Conservation (phyloP, 2,329 filamentous ascomycete genomes). For the Talaromyces islandicus region DNA sequence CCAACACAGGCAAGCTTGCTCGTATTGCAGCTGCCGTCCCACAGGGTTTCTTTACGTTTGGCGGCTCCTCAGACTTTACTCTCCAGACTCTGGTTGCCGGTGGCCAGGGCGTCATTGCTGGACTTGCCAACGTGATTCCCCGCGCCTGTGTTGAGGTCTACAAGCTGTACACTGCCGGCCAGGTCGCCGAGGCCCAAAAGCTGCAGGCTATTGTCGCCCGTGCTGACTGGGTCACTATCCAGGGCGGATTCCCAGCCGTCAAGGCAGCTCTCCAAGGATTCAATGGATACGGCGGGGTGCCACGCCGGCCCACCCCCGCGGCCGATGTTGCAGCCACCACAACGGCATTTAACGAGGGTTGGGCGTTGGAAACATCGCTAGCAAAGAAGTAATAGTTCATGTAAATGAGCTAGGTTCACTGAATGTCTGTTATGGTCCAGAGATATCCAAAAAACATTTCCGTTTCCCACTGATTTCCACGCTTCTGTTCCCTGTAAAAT, state of each 20-base stretch:
- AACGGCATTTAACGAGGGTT: constrained; percentile 31
- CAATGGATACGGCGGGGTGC: constrained; percentile 74
- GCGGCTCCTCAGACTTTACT: constrained; percentile 83
- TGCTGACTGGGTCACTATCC: constrained; percentile 78
- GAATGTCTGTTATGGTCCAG: neutral
- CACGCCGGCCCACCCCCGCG: constrained; percentile 58
- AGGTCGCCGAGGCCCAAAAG: constrained; percentile 66
- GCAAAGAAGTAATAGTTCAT: constrained; percentile 1
- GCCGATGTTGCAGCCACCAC: constrained; percentile 33
- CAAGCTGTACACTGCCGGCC: constrained; percentile 67
- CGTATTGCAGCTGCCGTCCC: constrained; percentile 50
- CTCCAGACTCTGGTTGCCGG: constrained; percentile 73
- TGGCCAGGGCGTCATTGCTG: constrained; percentile 78
- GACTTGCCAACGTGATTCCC: constrained; percentile 78
- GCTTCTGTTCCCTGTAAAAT: neutral
- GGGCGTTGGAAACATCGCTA: constrained; percentile 31
- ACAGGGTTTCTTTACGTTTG: constrained; percentile 70
- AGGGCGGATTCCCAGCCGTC: constrained; percentile 77
- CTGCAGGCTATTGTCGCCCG: constrained; percentile 72
- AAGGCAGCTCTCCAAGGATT: constrained; percentile 76
- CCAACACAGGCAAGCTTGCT: constrained; percentile 67
- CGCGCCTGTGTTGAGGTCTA: constrained; percentile 74
- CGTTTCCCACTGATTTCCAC: neutral
- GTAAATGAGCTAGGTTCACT: neutral
- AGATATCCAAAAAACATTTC: neutral